Evolutionary conservation across 1,139 yeast genomes (phyloP), one percentile per base, ranked within the genome.

Genomic region (Yamadazyma conglobata): DNA sequence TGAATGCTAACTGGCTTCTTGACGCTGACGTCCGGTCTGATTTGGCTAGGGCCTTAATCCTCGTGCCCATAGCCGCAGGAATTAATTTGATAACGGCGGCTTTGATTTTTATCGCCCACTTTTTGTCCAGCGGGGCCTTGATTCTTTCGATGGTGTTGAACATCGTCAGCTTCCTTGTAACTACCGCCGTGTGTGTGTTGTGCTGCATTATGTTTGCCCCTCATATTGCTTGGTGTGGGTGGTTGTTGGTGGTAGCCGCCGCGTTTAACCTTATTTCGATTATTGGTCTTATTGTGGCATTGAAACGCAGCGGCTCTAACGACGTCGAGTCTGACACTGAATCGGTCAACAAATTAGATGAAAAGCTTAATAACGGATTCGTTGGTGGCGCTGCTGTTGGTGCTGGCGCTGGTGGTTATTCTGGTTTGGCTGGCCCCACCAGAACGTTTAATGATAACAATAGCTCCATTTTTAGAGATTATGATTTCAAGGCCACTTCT

Each of bases 21-120:
- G 38, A 44, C 11, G 15, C 32, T 2, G 19, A 34, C 25, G 79
- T 87, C 1, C 68, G 95, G 43, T 72, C 70, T 39, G 67, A 77
- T 2, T 70, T 89, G 32, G 80, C 93, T 3, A 77, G 78, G 42
- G 66, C 86, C 27, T 67, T 91, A 33, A 75, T 89, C 26, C 76
- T 86, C 12, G 88, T 84, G 42, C 95, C 94, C 1, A 76, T 89
- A 19, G 86, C 95, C 4, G 77, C 86, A 10, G 95, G 89, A 0
- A 64, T 86, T 50, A 77, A 85, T n/a, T 64, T 80, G 31, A 33
- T 59, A 17, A 35, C 48, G n/a, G 42, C 56, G 29, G 44, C 83
- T 7, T 54, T 79, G 38, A 30, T 66, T 4, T 27, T 66, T 17
- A 52, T 72, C 4, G 39, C 48, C 22, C 60, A 53, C 32, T 56